Percentiles rank a stretch among this genome's conserved stretches.
Evolutionary conservation across 352 stramenopile genomes (phyloP).

Genomic region (Globisporangium echinulatum): DNA sequence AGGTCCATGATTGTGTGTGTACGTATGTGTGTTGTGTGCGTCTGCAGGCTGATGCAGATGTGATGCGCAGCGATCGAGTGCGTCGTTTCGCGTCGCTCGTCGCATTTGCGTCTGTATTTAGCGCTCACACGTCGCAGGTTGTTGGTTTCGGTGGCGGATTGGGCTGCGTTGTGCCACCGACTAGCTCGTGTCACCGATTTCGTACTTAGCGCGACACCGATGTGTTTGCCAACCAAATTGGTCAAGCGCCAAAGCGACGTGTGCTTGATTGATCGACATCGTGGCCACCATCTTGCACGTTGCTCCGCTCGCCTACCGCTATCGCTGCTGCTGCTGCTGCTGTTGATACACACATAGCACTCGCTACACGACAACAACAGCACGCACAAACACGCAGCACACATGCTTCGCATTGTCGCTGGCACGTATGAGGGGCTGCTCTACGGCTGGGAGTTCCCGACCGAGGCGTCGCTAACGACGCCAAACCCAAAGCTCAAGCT

Average conservation of each 20-base stretch:
- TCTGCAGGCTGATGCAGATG: no score
- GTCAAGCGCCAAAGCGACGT: slow-evolving; percentile 1
- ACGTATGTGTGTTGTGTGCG: no score
- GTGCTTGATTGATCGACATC: not conserved
- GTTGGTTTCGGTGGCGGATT: slow-evolving; percentile 1
- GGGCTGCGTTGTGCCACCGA: not conserved
- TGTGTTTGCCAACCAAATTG: slow-evolving; percentile 25
- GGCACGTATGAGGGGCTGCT: slow-evolving; percentile 85
- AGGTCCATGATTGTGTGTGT: slow-evolving; percentile 29
- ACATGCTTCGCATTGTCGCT: slow-evolving; percentile 73
- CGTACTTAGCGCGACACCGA: slow-evolving; percentile 5
- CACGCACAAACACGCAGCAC: slow-evolving; percentile 1
- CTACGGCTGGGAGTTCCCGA: slow-evolving; percentile 74
- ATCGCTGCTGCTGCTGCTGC: not conserved
- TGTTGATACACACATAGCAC: not conserved
- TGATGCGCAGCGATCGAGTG: no score
- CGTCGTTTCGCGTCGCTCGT: no score
- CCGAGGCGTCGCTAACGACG: slow-evolving; percentile 15
- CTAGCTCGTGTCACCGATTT: not conserved
- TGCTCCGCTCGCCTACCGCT: no score
- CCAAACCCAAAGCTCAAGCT: slow-evolving; percentile 66
- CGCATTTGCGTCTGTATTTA: not conserved
- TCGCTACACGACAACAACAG: not conserved
- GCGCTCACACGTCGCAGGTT: slow-evolving; percentile 29
- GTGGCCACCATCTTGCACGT: not conserved